Percentiles rank a stretch among this genome's conserved stretches.
Evolutionary conservation across 2,329 filamentous ascomycete species (phyloP).

Genomic region (Chaetomium sp.): DNA sequence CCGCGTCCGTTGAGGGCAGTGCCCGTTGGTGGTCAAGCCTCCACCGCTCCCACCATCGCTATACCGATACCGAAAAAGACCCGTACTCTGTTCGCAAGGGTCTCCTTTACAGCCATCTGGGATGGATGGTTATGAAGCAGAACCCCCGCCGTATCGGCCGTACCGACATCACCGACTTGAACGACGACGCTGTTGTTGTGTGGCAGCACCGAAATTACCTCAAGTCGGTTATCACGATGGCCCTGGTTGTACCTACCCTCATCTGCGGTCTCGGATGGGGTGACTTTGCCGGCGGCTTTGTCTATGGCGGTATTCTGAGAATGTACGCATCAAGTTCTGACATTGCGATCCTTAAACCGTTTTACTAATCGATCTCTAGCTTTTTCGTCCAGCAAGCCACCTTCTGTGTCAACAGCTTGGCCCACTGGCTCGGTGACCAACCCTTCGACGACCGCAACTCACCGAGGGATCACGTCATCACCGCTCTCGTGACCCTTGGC

Average conservation of each 20-base stretch:
- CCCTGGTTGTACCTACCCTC: slow-evolving; percentile 65
- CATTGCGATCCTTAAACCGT: slow-evolving; percentile 27
- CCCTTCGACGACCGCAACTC: slow-evolving; percentile 91
- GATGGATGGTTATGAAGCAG: slow-evolving; percentile 92
- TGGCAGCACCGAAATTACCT: slow-evolving; percentile 87
- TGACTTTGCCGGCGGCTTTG: slow-evolving; percentile 74
- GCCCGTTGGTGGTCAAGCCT: slow-evolving; percentile 85
- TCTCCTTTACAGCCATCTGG: slow-evolving; percentile 74
- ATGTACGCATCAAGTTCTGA: slow-evolving; percentile 65
- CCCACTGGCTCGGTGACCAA: slow-evolving; percentile 87
- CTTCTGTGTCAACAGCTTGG: slow-evolving; percentile 87
- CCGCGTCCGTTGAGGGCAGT: slow-evolving; percentile 78
- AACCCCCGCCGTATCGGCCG: slow-evolving; percentile 84
- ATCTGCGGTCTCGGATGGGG: slow-evolving; percentile 74
- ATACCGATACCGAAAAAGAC: slow-evolving; percentile 88
- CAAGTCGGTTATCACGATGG: slow-evolving; percentile 72
- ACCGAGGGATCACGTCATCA: slow-evolving; percentile 81
- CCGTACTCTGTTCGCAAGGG: slow-evolving; percentile 89
- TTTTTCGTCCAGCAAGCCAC: slow-evolving; percentile 90
- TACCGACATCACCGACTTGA: slow-evolving; percentile 81
- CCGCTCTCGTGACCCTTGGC: slow-evolving; percentile 75
- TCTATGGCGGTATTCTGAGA: slow-evolving; percentile 79
- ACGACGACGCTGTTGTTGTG: slow-evolving; percentile 76
- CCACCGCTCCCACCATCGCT: slow-evolving; percentile 83
- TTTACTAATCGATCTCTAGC: slow-evolving; percentile 14